phyloP scores from a whole-genome alignment of 2,329 filamentous ascomycete genomes.

The Calonectria honghensis region DNA sequence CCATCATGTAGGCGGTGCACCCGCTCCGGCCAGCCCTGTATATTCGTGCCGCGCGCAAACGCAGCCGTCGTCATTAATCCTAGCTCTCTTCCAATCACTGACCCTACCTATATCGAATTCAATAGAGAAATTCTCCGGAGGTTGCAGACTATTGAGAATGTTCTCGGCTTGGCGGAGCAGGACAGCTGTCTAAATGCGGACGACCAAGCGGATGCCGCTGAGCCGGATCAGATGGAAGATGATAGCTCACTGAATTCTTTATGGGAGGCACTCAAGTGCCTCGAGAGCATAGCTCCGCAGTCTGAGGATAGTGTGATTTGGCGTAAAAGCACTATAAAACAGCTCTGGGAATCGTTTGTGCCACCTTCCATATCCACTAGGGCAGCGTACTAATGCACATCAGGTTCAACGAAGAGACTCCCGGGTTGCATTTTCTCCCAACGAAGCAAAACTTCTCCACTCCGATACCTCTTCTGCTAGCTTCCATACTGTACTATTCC shows the following conservation, averaged over 20 bases:
- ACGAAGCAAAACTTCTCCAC: constrained; percentile 64
- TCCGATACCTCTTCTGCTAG: constrained; percentile 64
- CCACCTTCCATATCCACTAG: too few relatives aligned
- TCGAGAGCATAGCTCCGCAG: background rate
- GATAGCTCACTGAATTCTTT: constrained; percentile 12
- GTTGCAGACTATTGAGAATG: constrained; percentile 28
- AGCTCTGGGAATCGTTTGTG: constrained; percentile 30
- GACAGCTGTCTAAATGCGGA: background rate
- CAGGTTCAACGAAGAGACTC: constrained; percentile 67
- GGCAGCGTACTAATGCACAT: background rate
- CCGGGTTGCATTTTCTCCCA: constrained; percentile 66
- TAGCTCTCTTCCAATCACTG: constrained; percentile 1
- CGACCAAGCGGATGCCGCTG: constrained; percentile 5
- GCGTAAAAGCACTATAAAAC: constrained; percentile 28
- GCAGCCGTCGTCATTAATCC: constrained; percentile 13
- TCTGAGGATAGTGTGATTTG: constrained; percentile 3
- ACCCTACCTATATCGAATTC: constrained; percentile 31
- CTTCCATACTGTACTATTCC: constrained; percentile 66
- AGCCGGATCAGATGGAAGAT: background rate
- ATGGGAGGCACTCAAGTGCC: constrained; percentile 25
- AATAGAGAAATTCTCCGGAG: constrained; percentile 29
- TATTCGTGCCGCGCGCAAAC: constrained; percentile 32
- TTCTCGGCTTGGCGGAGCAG: constrained; percentile 14
- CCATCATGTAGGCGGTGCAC: constrained; percentile 27
- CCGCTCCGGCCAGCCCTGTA: constrained; percentile 28